These are phyloP conservation scores for Xylaria sp. DNA, from an alignment of 495 filamentous ascomycete genomes.

Conservation along the genomic window DNA sequence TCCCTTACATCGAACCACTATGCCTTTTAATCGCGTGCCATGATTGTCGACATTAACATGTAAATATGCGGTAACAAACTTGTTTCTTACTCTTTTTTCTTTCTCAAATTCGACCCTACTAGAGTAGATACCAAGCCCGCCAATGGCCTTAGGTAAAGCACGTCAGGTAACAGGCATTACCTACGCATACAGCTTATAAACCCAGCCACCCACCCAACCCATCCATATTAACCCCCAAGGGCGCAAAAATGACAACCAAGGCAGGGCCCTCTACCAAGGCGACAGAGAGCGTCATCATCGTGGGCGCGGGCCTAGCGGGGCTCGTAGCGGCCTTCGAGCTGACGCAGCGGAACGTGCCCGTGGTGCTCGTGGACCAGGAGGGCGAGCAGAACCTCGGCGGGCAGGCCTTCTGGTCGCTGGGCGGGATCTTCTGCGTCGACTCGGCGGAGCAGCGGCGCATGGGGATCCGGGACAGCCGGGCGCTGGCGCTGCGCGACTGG, in stretches of 20 bases:
- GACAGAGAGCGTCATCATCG: slow-evolving; percentile 53
- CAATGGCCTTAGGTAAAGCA: not conserved
- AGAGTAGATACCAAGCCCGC: not conserved
- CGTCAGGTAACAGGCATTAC: not conserved
- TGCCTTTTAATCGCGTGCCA: not conserved
- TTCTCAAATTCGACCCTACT: not conserved
- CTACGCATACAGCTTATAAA: not conserved
- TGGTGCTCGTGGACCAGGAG: slow-evolving; percentile 58
- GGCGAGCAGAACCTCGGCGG: slow-evolving; percentile 54
- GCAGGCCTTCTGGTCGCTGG: slow-evolving; percentile 63
- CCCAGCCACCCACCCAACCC: not conserved
- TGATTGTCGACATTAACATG: not conserved
- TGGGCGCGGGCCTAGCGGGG: slow-evolving; percentile 59
- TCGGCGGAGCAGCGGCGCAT: slow-evolving; percentile 55
- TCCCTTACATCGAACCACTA: slow-evolving; percentile 6
- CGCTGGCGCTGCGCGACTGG: slow-evolving; percentile 60
- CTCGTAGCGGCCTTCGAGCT: slow-evolving; percentile 61
- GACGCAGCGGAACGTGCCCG: slow-evolving; percentile 46
- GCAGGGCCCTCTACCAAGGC: not conserved
- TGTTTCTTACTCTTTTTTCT: too few species aligned
- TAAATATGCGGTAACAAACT: not conserved
- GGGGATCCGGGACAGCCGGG: slow-evolving; percentile 57
- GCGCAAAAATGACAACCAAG: not conserved
- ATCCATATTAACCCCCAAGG: too few species aligned
- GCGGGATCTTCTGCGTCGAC: slow-evolving; percentile 60